phyloP scores from a whole-genome alignment of 805 yeast species.

The Monosporozyma siamensis region DNA sequence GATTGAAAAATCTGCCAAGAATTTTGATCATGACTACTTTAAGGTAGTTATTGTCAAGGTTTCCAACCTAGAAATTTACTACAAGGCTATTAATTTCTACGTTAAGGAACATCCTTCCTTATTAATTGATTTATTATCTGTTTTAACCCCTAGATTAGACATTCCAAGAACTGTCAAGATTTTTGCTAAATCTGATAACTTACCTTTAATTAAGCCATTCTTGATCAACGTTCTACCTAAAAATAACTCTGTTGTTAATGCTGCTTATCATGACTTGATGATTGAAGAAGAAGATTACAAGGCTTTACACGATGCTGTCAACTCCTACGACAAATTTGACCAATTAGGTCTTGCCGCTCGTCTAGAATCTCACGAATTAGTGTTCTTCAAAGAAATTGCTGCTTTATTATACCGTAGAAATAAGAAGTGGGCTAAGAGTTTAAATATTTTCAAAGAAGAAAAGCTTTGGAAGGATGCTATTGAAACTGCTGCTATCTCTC shows the following conservation, averaged over 20 bases:
- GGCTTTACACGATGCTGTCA: constrained; percentile 78
- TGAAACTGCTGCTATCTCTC: constrained; percentile 80
- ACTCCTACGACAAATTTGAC: constrained; percentile 84
- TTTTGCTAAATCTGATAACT: constrained; percentile 89
- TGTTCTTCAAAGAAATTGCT: constrained; percentile 93
- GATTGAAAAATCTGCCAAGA: constrained; percentile 89
- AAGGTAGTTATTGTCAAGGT: constrained; percentile 93
- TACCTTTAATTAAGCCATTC: constrained; percentile 94
- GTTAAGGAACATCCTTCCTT: constrained; percentile 86
- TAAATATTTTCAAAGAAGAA: constrained; percentile 81
- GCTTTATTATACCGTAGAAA: constrained; percentile 89
- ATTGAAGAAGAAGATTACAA: constrained; percentile 96
- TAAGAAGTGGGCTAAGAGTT: constrained; percentile 86
- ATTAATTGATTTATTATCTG: constrained; percentile 76
- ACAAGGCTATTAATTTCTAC: constrained; percentile 93
- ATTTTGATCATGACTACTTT: constrained; percentile 88
- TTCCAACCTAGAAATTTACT: constrained; percentile 90
- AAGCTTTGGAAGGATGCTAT: constrained; percentile 92
- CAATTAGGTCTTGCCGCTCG: constrained; percentile 86
- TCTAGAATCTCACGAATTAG: constrained; percentile 80
- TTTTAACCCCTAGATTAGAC: constrained; percentile 80
- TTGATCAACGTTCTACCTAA: constrained; percentile 82
- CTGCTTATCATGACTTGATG: constrained; percentile 89
- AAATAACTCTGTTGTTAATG: constrained; percentile 84
- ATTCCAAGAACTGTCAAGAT: constrained; percentile 90